Evolutionary conservation across 1,139 yeast genomes (phyloP), one percentile per base, ranked within the genome.

Genomic region (Blastobotrys arbuscula): DNA sequence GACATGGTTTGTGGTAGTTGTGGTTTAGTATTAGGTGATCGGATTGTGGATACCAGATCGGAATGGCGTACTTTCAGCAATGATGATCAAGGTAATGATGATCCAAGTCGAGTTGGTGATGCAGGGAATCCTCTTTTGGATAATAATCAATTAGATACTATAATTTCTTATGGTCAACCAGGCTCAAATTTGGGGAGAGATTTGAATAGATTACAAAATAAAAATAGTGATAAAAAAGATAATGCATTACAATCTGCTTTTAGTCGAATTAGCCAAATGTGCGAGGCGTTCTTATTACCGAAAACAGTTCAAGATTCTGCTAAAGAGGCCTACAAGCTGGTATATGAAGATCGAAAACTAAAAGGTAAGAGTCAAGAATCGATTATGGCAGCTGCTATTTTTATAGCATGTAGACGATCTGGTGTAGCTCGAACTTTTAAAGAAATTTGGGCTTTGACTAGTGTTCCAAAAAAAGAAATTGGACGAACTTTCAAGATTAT

Each of bases 91-190:
- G 94, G 92, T 58, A 96, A 95, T 59, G 97, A 89, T 64, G 98
- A 92, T 66, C 98, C 98, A 3, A 84, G 95, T 59, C 97, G 98
- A 85, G 98, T 92, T 55, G 98, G 98, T 67, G 97, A 90, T 63
- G 97, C 97, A 2, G 84, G 94, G n/a, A 90, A 90, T 64, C 97
- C 97, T 13, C 71, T 90, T 53, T 74, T 94, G 59, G 97, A 90
- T 61, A 86, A 95, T 23, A 94, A 86, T 60, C 95, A 89, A 67
- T 80, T 92, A 52, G 89, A 95, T 19, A 92, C 98, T 4, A 82
- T 90, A 75, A 94, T 92, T 53, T 87, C 97, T 20, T 81, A 83
- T 53, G 88, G 84, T 30, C 88, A 86, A 55, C 73, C 72, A 3
- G 76, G 75, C 2, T 75, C 81, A 28, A 78, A 81, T 54, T 77